Percentiles rank a stretch among this genome's conserved stretches.
Evolutionary conservation across 192 early-diverging fungal genomes (phyloP).

Genomic region (Coemansia sp.): DNA sequence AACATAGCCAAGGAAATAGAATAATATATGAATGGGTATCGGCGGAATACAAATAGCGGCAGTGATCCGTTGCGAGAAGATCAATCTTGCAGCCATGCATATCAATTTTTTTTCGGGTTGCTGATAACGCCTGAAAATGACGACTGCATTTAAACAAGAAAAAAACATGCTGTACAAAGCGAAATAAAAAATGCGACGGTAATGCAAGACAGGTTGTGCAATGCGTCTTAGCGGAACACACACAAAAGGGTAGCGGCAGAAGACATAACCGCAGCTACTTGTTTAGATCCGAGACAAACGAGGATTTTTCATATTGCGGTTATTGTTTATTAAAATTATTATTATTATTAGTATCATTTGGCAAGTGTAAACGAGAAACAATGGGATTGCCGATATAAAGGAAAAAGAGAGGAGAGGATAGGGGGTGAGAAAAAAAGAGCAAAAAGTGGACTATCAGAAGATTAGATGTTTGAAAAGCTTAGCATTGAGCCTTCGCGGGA

Average conservation of each 20-base stretch:
- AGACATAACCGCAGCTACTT: too few species aligned
- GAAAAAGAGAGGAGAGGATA: background rate
- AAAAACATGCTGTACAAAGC: background rate
- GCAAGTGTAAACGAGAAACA: background rate
- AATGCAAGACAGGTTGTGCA: background rate
- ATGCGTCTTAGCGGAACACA: background rate
- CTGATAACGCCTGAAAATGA: background rate
- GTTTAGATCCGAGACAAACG: too few species aligned
- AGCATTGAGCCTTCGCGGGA: constrained; percentile 44
- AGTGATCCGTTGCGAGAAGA: background rate
- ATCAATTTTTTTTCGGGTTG: background rate
- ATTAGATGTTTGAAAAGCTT: constrained; percentile 27
- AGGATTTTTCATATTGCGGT: too few species aligned
- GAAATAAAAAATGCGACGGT: too few species aligned
- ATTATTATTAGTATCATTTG: background rate
- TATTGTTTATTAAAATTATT: background rate
- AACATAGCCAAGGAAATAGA: background rate
- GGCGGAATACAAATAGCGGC: background rate
- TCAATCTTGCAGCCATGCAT: background rate
- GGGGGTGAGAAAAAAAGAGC: background rate
- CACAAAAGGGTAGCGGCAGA: too few species aligned
- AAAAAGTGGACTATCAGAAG: background rate
- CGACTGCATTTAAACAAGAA: too few species aligned
- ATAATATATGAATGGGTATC: background rate
- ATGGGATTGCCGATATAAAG: background rate